Conservation (phyloP, 2,329 filamentous ascomycete species). For the Onygenales sp. region DNA sequence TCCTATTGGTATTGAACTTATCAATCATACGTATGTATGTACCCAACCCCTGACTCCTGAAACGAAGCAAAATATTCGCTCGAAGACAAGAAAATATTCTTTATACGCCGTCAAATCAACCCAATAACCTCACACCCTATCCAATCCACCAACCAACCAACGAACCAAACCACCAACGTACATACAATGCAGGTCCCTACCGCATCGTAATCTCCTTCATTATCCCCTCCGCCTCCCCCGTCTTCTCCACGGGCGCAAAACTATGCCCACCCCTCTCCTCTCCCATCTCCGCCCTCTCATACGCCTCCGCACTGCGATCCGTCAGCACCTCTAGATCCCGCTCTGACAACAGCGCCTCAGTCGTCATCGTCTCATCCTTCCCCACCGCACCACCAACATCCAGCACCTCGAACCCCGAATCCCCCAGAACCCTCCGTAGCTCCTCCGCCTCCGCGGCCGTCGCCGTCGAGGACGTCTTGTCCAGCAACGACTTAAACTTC, state of each 20-base stretch:
- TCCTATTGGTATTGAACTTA: too few relatives aligned
- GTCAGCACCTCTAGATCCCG: slow-evolving; percentile 68
- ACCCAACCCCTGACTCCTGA: too few relatives aligned
- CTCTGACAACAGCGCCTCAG: slow-evolving; percentile 61
- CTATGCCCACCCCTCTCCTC: slow-evolving; percentile 46
- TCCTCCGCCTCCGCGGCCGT: slow-evolving; percentile 47
- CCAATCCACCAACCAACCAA: neutral
- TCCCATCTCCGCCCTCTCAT: slow-evolving; percentile 66
- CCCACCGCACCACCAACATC: slow-evolving; percentile 36
- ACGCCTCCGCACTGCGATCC: slow-evolving; percentile 61
- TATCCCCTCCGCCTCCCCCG: slow-evolving; percentile 35
- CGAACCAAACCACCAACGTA: neutral
- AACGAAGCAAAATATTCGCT: too few relatives aligned
- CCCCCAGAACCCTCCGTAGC: slow-evolving; percentile 53
- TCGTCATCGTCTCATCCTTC: slow-evolving; percentile 34
- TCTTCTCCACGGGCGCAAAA: slow-evolving; percentile 77
- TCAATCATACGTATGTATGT: too few relatives aligned
- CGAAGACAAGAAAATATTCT: neutral
- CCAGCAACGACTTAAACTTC: slow-evolving; percentile 59
- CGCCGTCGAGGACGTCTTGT: slow-evolving; percentile 39
- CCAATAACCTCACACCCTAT: slow-evolving; percentile 1
- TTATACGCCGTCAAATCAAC: slow-evolving; percentile 18
- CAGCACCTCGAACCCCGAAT: slow-evolving; percentile 63
- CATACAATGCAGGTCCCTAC: neutral
- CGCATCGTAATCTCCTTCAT: slow-evolving; percentile 9